phyloP scores from a whole-genome alignment of 225 moss, liverwort and hornwort species.

The Marchantia paleacea region DNA sequence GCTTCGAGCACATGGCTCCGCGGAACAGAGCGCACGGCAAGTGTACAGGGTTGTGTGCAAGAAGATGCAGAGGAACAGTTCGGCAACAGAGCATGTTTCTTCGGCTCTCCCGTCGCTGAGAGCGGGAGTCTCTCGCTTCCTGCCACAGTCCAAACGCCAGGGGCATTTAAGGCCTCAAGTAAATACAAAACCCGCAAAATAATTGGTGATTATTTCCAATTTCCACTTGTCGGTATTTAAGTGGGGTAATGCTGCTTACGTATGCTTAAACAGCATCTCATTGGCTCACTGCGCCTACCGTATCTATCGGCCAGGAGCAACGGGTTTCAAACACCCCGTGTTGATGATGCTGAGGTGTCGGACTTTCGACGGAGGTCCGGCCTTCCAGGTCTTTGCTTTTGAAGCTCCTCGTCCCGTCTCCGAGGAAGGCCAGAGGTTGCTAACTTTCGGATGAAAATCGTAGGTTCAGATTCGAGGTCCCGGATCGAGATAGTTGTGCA shows the following conservation, averaged over 20 bases:
- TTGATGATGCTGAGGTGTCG: slow-evolving; percentile 6
- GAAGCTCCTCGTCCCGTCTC: too few species aligned
- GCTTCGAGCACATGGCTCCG: background rate
- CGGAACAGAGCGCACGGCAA: background rate
- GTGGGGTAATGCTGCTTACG: background rate
- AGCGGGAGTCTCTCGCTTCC: background rate
- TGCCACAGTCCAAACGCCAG: background rate
- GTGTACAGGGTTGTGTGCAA: background rate
- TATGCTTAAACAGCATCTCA: background rate
- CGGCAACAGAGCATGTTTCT: background rate
- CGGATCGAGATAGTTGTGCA: background rate
- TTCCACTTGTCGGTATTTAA: background rate
- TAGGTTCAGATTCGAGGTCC: background rate
- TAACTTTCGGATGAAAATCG: background rate
- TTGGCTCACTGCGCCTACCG: background rate
- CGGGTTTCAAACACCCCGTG: background rate
- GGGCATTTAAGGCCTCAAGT: slow-evolving; percentile 1
- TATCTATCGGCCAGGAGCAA: background rate
- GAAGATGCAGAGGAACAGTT: background rate
- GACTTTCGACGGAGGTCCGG: background rate
- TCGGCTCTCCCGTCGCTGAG: background rate
- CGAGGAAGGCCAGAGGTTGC: too few species aligned
- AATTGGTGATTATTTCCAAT: background rate
- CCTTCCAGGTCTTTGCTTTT: background rate
- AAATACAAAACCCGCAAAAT: background rate